Evolutionary conservation across 768 basidiomycete species (phyloP).

Genomic region (Strobilomyces echinocephalus): DNA sequence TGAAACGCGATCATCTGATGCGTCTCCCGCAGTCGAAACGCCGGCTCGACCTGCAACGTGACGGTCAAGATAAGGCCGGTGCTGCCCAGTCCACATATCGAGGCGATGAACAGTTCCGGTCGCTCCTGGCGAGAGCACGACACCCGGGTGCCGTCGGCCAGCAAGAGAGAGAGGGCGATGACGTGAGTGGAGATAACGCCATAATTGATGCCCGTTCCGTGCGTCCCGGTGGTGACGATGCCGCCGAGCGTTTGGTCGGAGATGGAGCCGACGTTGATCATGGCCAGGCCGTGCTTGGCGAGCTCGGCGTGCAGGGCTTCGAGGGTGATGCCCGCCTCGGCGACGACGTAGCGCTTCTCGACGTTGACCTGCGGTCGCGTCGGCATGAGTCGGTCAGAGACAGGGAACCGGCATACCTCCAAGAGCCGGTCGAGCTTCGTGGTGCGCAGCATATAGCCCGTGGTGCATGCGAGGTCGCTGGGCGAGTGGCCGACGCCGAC

Average conservation of each 20-base stretch:
- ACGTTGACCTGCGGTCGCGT: constrained; percentile 53
- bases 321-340: constrained; percentile 76
- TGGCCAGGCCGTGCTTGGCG: constrained; percentile 63
- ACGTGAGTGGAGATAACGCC: constrained; percentile 82
- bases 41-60: constrained; percentile 71
- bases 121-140: constrained; percentile 60
- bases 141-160: constrained; percentile 70
- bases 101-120: constrained; percentile 80
- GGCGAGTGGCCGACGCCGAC: constrained; percentile 92
- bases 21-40: constrained; percentile 74
- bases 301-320: constrained; percentile 68
- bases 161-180: constrained; percentile 65
- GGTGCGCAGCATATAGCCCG: constrained; percentile 79
- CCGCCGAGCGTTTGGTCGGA: constrained; percentile 95
- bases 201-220: constrained; percentile 81
- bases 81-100: constrained; percentile 84
- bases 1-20: constrained; percentile 62
- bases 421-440: constrained; percentile 66
- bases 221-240: constrained; percentile 89
- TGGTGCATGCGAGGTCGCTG: constrained; percentile 88
- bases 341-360: constrained; percentile 62
- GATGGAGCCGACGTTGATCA: constrained; percentile 92
- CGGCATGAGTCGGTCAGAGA: neutral
- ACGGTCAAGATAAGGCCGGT: constrained; percentile 85
- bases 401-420: constrained; percentile 52